Evolutionary conservation across 2,329 filamentous ascomycete species (phyloP).

Genomic region (Aspergillus ibericus): DNA sequence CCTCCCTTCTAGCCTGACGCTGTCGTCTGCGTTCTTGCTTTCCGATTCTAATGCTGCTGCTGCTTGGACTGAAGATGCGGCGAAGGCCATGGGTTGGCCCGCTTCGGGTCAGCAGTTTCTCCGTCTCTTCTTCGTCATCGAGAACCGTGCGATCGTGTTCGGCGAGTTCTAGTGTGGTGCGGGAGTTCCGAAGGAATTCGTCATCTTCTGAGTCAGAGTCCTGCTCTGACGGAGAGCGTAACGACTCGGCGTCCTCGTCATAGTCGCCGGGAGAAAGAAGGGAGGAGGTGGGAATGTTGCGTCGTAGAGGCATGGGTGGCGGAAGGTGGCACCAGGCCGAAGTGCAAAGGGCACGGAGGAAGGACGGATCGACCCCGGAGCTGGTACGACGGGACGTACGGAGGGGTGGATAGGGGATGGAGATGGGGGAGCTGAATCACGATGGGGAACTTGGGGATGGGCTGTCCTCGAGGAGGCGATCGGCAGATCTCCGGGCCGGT

Average conservation of each 20-base stretch:
- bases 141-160: slow-evolving; percentile 70
- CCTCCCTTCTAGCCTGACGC: slow-evolving; percentile 45
- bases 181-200: slow-evolving; percentile 63
- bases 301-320: slow-evolving; percentile 26
- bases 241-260: slow-evolving; percentile 68
- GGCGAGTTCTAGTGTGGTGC: slow-evolving; percentile 68
- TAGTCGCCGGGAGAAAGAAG: slow-evolving; percentile 65
- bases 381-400: background rate
- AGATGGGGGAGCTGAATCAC: background rate
- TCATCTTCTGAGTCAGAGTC: slow-evolving; percentile 77
- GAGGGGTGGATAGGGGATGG: background rate
- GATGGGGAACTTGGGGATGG: background rate
- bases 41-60: slow-evolving; percentile 52
- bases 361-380: background rate
- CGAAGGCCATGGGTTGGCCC: slow-evolving; percentile 37
- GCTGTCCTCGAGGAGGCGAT: background rate
- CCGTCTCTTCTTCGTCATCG: slow-evolving; percentile 68
- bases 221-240: slow-evolving; percentile 64
- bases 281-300: slow-evolving; percentile 36
- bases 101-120: slow-evolving; percentile 48
- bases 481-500: slow-evolving; percentile 5
- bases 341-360: slow-evolving; percentile 3
- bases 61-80: slow-evolving; percentile 44
- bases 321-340: slow-evolving; percentile 7
- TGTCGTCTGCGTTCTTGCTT: slow-evolving; percentile 52